Percentiles rank a stretch among this genome's conserved stretches.
phyloP scores from a whole-genome alignment of 768 basidiomycete genomes.

The Clitopilus passeckerianus region DNA sequence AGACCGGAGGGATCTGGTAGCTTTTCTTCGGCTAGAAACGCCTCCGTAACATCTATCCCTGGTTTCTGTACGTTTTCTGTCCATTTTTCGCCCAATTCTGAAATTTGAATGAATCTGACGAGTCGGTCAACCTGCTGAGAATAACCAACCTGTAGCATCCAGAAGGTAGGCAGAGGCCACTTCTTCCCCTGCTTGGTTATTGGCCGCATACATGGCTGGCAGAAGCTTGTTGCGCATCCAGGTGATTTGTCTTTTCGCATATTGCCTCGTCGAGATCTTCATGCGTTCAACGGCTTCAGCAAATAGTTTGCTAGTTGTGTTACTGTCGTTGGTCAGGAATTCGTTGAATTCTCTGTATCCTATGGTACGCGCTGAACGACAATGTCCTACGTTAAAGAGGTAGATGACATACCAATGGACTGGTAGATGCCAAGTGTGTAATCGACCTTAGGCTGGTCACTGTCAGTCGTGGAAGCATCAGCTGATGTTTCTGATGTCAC shows the following conservation, averaged over 20 bases:
- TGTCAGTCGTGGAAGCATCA: neutral
- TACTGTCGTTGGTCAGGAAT: constrained; percentile 62
- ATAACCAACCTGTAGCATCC: constrained; percentile 58
- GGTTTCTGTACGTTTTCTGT: constrained; percentile 42
- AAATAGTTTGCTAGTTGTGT: constrained; percentile 38
- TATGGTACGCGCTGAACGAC: neutral
- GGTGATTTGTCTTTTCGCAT: constrained; percentile 85
- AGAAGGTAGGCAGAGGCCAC: constrained; percentile 44
- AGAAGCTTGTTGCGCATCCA: constrained; percentile 92
- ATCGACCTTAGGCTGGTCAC: constrained; percentile 25
- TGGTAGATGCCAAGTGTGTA: constrained; percentile 90
- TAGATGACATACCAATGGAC: constrained; percentile 63
- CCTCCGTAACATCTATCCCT: constrained; percentile 44
- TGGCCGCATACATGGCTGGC: constrained; percentile 57
- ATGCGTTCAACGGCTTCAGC: constrained; percentile 63
- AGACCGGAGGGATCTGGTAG: constrained; percentile 56
- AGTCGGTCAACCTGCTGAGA: neutral
- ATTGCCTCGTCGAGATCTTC: constrained; percentile 85
- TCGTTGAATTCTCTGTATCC: constrained; percentile 81
- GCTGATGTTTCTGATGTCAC: neutral
- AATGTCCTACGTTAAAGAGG: neutral
- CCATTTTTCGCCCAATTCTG: constrained; percentile 59
- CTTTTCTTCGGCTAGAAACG: constrained; percentile 29
- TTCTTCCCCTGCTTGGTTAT: constrained; percentile 20
- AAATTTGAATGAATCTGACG: constrained; percentile 2